These are phyloP conservation scores for Russula virescens DNA, from an alignment of 768 basidiomycete species.

Conservation along the genomic window DNA sequence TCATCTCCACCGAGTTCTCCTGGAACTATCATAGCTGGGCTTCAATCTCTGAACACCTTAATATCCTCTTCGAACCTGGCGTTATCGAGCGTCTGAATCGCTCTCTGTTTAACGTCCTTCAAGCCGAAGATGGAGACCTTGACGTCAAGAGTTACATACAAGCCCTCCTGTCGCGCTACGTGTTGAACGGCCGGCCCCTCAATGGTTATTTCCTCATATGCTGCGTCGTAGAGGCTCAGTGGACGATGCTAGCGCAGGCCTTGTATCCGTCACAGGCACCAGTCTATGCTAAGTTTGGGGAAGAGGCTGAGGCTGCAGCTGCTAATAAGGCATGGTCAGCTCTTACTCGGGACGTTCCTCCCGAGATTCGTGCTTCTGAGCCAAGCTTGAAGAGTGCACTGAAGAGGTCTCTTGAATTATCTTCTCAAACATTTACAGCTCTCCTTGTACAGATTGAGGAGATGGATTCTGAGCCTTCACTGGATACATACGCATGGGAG, in stretches of 20 bases:
- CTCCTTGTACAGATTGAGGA: conserved; percentile 74
- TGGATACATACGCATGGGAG: conserved; percentile 90
- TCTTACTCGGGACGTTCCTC: conserved; percentile 50
- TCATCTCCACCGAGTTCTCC: conserved; percentile 68
- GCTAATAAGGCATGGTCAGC: conserved; percentile 78
- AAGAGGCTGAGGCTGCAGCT: conserved; percentile 67
- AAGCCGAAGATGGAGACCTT: conserved; percentile 49
- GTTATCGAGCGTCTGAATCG: conserved; percentile 70
- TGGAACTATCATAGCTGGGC: conserved; percentile 71
- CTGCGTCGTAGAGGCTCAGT: conserved; percentile 78
- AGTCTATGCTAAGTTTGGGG: conserved; percentile 20
- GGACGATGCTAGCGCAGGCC: conserved; percentile 78
- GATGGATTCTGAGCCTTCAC: conserved; percentile 70
- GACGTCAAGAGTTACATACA: conserved; percentile 55
- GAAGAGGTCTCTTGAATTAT: conserved; percentile 47
- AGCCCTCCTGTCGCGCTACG: conserved; percentile 70
- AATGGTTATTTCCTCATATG: conserved; percentile 89
- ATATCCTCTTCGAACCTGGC: conserved; percentile 55
- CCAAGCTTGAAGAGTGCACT: conserved; percentile 31
- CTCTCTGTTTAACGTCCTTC: conserved; percentile 54
- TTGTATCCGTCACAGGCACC: conserved; percentile 34
- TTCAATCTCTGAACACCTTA: conserved; percentile 46
- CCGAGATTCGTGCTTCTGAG: conserved; percentile 38
- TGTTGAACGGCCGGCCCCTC: conserved; percentile 67
- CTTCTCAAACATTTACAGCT: conserved; percentile 73